These are phyloP conservation scores for Mucor ambiguus DNA, from an alignment of 371 early-diverging fungal genomes.

Conservation along the genomic window DNA sequence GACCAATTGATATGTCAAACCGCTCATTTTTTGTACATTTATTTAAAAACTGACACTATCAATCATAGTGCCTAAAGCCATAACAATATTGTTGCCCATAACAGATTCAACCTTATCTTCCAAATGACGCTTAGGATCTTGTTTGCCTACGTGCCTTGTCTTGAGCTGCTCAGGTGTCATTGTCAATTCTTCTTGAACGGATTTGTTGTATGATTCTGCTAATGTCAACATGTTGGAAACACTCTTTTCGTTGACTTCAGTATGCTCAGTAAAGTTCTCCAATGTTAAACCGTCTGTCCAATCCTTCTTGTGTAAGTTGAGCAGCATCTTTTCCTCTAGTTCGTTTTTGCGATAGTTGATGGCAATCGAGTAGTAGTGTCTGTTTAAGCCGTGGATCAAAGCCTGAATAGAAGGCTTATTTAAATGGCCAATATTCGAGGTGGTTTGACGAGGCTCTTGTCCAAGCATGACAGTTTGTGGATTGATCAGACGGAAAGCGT, in stretches of 20 bases:
- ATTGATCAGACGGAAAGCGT: slow-evolving; percentile 99
- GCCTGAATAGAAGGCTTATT: slow-evolving; percentile 99
- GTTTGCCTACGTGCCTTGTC: slow-evolving; percentile 97
- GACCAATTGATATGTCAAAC: too few species aligned
- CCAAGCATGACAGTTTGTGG: slow-evolving; percentile 88
- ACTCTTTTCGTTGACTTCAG: slow-evolving; percentile 78
- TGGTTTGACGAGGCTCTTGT: slow-evolving; percentile 99
- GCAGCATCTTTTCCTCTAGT: slow-evolving; percentile 99
- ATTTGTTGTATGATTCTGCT: slow-evolving; percentile 94
- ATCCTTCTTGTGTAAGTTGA: slow-evolving; percentile 98
- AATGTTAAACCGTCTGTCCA: slow-evolving; percentile 98
- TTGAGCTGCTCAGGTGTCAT: slow-evolving; percentile 94
- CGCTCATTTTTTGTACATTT: neutral
- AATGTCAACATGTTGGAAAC: slow-evolving; percentile 85
- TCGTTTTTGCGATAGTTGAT: slow-evolving; percentile 99
- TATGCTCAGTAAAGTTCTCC: slow-evolving; percentile 81
- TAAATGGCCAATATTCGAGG: slow-evolving; percentile 99
- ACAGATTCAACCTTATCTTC: slow-evolving; percentile 87
- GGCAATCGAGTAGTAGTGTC: slow-evolving; percentile 99
- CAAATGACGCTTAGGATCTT: slow-evolving; percentile 98
- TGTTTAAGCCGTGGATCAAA: slow-evolving; percentile 98
- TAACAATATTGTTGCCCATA: slow-evolving; percentile 95
- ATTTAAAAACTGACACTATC: slow-evolving; percentile 78
- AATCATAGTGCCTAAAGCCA: slow-evolving; percentile 90
- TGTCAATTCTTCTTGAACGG: slow-evolving; percentile 92